Evolutionary conservation across 1,284 basidiomycete genomes (phyloP), one percentile per base, ranked within the genome.

Genomic region (Cerrena zonata): DNA sequence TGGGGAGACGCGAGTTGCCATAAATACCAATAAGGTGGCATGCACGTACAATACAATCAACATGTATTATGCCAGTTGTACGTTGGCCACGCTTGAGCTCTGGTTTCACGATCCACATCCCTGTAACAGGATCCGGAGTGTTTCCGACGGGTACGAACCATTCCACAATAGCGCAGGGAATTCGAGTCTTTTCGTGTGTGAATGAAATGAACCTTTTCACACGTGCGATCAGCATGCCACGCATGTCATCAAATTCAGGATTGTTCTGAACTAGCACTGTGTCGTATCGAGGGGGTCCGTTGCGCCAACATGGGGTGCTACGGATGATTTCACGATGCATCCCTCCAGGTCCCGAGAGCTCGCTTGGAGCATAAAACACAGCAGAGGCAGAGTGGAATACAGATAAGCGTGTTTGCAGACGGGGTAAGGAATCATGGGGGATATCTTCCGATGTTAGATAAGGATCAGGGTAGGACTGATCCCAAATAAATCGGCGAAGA

Each of bases 301-400:
- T 37, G 5, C 26, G 19, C 49, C 55, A 53, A 24, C 10, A 19
- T 23, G 39, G 27, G 3, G 37, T 46, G 54, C 46, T 4, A 62
- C 49, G 47, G 65, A 58, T n/a, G 60, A 26, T 2, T 38, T n/a
- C 18, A 60, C 63, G 18, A 46, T 34, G 45, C 45, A 46, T 46
- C 12, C 45, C 45, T 18, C 45, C 45, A 36, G 21, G 10, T 3
- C 49, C 41, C 19, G 43, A 44, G 4, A 39, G 22, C n/a, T 50
- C 43, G 36, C 49, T 50, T 7, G 49, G 49, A 13, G 49, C 44
- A 30, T n/a, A 45, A 24, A 30, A 50, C 3, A 26, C 47, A 15
- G 45, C 5, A 2, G 43, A 61, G 0, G 65, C 66, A n/a, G 64
- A 57, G 1, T 66, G 55, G 48, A 11, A 36, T 36, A 36, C 34